Conservation (phyloP, 768 basidiomycete genomes). For the Rhizopogon sp. region DNA sequence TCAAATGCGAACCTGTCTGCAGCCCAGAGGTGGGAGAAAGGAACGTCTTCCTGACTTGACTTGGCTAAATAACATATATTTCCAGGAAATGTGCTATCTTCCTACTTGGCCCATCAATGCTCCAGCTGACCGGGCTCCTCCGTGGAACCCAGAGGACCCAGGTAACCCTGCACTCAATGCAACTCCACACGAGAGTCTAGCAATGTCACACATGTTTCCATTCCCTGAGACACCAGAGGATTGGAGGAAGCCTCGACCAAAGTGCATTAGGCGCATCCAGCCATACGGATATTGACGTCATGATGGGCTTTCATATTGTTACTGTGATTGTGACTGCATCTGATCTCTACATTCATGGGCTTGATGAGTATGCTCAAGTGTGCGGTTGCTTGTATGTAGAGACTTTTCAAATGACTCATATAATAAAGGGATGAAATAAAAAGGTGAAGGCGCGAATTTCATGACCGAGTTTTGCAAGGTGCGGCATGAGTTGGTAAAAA, state of each 20-base stretch:
- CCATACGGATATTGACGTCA: conserved; percentile 2
- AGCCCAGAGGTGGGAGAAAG: conserved; percentile 3
- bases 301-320: no score
- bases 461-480: not conserved
- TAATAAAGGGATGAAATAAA: not conserved
- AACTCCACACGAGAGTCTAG: no score
- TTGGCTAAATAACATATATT: no score
- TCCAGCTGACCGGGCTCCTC: not conserved
- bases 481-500: not conserved
- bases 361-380: no score
- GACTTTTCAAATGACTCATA: no score
- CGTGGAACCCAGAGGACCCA: not conserved
- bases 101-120: conserved; percentile 17
- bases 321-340: no score
- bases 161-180: not conserved
- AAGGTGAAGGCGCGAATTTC: not conserved
- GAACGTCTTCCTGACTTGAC: no score
- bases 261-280: conserved; percentile 8
- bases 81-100: conserved; percentile 20
- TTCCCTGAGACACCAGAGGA: conserved; percentile 1
- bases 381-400: no score
- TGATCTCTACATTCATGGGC: no score
- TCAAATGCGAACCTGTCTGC: conserved; percentile 13
- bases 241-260: conserved; percentile 21
- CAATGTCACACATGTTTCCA: no score